Evolutionary conservation across 139 green algal genomes (phyloP), one percentile per base, ranked within the genome.

Genomic region (Closterium sp.): DNA sequence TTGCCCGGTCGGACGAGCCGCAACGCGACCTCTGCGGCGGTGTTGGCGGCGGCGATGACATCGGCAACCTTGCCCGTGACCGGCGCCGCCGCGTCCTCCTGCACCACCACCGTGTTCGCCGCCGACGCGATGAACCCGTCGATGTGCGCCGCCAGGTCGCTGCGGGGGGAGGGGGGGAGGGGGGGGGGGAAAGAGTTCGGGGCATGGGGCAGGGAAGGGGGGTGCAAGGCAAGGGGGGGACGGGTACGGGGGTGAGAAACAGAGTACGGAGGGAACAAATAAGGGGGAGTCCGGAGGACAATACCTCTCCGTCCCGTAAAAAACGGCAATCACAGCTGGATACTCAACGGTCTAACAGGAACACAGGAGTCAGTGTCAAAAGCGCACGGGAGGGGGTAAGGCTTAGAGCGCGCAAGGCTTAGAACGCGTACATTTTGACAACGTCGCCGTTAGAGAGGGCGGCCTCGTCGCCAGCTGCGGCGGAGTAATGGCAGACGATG

Each of bases 71-170:
- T 92, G 83, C 97, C 98, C 0, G 91, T 98, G 4, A 98, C 95
- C 64, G 93, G 92, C 3, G 38, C 89, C 10, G 85, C 90, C 4
- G 91, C 93, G 10, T 96, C 93, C 16, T 96, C 93, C 33, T 91
- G 83, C 43, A 98, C 94, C 31, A 98, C 93, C 32, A 98, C 31
- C 4, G 98, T 98, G 69, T 97, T 95, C 2, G 97, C 98, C 34
- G 97, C 96, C 35, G 96, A 96, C 38, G 97, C 97, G 69, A 98
- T 97, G 95, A 98, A 99, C 81, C 98, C 98, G 90, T 99, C 97
- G 84, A 99, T 99, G 95, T 99, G 98, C 90, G 93, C 95, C 25
- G 97, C 98, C 66, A 99, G 90, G 92, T 99, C 98, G 92, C 92
- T 94, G 92, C 55, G 91, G 28, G 34, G 25, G 92, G 9, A 19